phyloP scores from a whole-genome alignment of 208 protist genomes.

The Herpetomonas samuelpessoai region DNA sequence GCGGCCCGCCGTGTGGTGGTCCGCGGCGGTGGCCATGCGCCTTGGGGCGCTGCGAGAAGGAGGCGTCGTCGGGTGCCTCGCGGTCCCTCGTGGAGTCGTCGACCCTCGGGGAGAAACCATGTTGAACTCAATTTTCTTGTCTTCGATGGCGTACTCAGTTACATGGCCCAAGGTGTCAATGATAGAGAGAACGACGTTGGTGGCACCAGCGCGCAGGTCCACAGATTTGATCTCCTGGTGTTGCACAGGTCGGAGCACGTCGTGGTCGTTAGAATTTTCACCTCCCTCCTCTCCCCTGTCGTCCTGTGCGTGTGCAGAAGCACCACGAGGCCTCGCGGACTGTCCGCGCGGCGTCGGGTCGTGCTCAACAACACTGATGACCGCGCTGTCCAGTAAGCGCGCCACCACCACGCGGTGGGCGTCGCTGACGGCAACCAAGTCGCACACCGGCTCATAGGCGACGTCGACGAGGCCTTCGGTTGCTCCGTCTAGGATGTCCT shows the following conservation, averaged over 20 bases:
- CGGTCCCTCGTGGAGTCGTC: neutral
- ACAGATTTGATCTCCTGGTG: neutral
- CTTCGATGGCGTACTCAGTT: slow-evolving; percentile 7
- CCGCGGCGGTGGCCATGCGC: no score
- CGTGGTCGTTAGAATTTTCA: neutral
- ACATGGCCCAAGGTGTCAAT: slow-evolving; percentile 25
- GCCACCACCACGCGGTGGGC: neutral
- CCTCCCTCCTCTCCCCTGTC: no score
- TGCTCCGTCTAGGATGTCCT: neutral
- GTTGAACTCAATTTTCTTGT: slow-evolving; percentile 6
- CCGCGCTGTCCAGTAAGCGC: neutral
- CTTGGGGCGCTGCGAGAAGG: neutral
- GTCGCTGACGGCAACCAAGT: neutral
- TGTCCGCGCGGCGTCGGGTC: neutral
- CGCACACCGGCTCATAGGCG: neutral
- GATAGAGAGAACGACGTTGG: slow-evolving; percentile 6
- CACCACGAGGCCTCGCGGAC: no score
- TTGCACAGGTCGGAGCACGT: neutral
- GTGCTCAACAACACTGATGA: neutral
- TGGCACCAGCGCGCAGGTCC: neutral
- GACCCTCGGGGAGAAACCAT: neutral
- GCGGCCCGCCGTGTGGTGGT: neutral
- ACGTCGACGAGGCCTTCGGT: neutral
- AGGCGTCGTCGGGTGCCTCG: neutral
- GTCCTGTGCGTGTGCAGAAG: no score